A percentile compares a stretch with the other conserved stretches of the same genome.
Conservation (phyloP, 2,329 filamentous ascomycete genomes). For the Chaetomiaceae sp. region DNA sequence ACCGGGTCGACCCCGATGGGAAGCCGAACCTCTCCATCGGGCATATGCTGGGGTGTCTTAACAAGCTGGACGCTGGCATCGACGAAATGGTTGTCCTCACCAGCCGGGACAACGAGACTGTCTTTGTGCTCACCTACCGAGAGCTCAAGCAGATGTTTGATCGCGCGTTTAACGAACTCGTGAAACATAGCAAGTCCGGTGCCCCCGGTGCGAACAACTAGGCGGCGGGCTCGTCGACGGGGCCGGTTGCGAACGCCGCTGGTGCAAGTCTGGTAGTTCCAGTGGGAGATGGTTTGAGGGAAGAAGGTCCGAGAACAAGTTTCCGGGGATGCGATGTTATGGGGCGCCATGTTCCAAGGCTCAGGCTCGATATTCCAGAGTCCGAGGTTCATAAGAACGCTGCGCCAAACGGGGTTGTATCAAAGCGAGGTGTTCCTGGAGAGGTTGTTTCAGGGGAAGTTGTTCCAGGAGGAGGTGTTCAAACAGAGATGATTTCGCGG, state of each 20-base stretch:
- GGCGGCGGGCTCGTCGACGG: neutral
- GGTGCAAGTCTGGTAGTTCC: neutral
- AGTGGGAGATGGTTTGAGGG: neutral
- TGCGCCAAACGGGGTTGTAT: too few relatives aligned
- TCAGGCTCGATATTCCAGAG: too few relatives aligned
- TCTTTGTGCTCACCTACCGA: constrained; percentile 83
- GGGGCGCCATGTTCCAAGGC: too few relatives aligned
- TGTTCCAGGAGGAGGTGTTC: too few relatives aligned
- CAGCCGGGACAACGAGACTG: constrained; percentile 84
- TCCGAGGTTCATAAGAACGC: too few relatives aligned
- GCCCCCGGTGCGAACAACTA: constrained; percentile 22
- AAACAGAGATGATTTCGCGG: too few relatives aligned
- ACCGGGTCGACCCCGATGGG: constrained; percentile 83
- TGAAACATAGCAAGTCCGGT: constrained; percentile 37
- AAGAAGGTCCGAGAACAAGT: neutral
- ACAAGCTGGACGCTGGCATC: constrained; percentile 85
- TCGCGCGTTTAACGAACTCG: constrained; percentile 54
- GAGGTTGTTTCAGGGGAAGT: too few relatives aligned
- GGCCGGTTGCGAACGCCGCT: neutral
- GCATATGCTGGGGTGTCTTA: constrained; percentile 80
- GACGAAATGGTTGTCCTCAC: constrained; percentile 83
- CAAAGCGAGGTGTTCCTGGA: too few relatives aligned
- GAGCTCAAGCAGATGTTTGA: constrained; percentile 69
- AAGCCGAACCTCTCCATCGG: constrained; percentile 80
- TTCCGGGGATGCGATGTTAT: too few relatives aligned